A percentile compares a stretch with the other conserved stretches of the same genome.
Evolutionary conservation across 2,329 filamentous ascomycete species (phyloP).

Genomic region (Exophiala alcalophila): DNA sequence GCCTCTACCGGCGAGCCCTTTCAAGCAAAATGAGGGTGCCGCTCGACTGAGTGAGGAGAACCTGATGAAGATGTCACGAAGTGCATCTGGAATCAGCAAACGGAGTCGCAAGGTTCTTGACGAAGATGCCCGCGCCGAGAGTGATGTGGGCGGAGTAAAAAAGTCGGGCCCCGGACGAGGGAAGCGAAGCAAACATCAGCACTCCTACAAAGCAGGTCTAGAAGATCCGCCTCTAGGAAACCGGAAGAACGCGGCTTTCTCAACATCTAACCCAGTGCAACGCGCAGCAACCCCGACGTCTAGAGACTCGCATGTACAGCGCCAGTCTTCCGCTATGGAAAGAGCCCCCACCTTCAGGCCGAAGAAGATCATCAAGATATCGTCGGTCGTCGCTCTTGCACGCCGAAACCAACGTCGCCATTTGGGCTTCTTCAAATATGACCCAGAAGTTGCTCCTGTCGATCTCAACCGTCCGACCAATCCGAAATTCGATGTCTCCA

Average conservation of each 20-base stretch:
- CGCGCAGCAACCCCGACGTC: slow-evolving; percentile 22
- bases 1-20: slow-evolving; percentile 45
- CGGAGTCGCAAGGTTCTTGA: slow-evolving; percentile 70
- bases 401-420: slow-evolving; percentile 70
- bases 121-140: slow-evolving; percentile 63
- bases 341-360: slow-evolving; percentile 53
- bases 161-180: slow-evolving; percentile 17
- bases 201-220: slow-evolving; percentile 29
- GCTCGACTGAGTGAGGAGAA: slow-evolving; percentile 43
- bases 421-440: slow-evolving; percentile 80
- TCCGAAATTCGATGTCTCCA: slow-evolving; percentile 57
- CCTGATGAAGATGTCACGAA: slow-evolving; percentile 41
- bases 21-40: slow-evolving; percentile 49
- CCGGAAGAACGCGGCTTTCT: slow-evolving; percentile 18
- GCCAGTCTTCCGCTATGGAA: slow-evolving; percentile 13
- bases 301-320: slow-evolving; percentile 7
- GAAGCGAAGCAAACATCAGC: slow-evolving; percentile 28
- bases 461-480: slow-evolving; percentile 33
- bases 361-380: slow-evolving; percentile 64
- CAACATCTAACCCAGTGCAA: slow-evolving; percentile 14
- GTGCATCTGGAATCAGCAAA: slow-evolving; percentile 52
- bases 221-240: slow-evolving; percentile 20
- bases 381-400: slow-evolving; percentile 69
- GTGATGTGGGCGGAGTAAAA: slow-evolving; percentile 55
- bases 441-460: slow-evolving; percentile 58